Conservation (phyloP, 768 basidiomycete species). For the Pisolithus tinctorius region DNA sequence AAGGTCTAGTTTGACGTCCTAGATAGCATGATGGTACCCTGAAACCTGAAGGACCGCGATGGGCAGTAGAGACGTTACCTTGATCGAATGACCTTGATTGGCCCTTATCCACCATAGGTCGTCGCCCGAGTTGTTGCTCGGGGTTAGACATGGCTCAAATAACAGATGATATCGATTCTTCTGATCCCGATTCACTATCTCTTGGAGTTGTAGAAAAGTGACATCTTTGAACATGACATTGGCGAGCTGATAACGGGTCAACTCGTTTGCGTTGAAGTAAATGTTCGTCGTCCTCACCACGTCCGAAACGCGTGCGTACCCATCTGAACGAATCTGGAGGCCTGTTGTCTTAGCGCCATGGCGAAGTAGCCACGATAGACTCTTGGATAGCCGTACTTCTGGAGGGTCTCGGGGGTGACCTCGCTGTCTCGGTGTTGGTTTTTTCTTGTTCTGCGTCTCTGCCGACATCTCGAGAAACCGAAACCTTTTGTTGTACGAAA, state of each 20-base stretch:
- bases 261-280: neutral
- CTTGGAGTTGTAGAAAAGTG: constrained; percentile 46
- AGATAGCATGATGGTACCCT: neutral
- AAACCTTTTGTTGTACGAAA: neutral
- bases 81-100: constrained; percentile 85
- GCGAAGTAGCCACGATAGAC: constrained; percentile 84
- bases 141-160: constrained; percentile 37
- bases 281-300: constrained; percentile 47
- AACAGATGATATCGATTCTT: constrained; percentile 62
- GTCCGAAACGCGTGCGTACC: constrained; percentile 76
- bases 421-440: constrained; percentile 37
- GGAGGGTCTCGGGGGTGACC: constrained; percentile 59
- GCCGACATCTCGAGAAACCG: constrained; percentile 3
- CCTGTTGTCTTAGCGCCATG: constrained; percentile 80
- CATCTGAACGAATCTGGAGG: constrained; percentile 72
- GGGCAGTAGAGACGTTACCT: constrained; percentile 36
- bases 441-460: constrained; percentile 5
- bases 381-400: constrained; percentile 73
- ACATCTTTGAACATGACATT: constrained; percentile 62
- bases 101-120: constrained; percentile 83
- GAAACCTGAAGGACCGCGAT: neutral
- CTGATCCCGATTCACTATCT: constrained; percentile 58
- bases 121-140: constrained; percentile 15
- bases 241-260: constrained; percentile 43
- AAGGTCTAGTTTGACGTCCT: constrained; percentile 69